Base-by-base conservation (phyloP, 192 early-diverging fungal genomes). In the Spizellomyces punctatus region DNA sequence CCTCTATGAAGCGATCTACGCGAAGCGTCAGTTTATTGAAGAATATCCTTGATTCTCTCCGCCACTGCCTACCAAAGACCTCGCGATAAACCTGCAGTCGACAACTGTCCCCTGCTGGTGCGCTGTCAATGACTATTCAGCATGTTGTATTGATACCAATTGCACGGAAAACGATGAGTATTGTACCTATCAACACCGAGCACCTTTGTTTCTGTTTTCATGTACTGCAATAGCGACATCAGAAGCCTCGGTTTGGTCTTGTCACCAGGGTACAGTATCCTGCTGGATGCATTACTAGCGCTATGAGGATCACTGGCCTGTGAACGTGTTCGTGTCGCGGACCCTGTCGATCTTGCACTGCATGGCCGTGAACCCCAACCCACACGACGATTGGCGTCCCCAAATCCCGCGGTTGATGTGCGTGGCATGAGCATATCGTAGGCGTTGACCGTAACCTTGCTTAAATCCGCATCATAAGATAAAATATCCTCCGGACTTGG, bases 1-100 rank as follows among this genome's bases (percentile, higher is more conserved):
- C 85, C 43, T 61, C 42, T 54, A 88, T 88, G 69, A 87, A 87
- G 16, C 41, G 50, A 10, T 88, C 85, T 86, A 50, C 14, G 47
- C 19, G 58, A 8, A 21, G 16, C 16, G 5, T 63, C 41, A 46
- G 43, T 22, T 22, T 12, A 27, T 27, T 10, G 21, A 76, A 19
- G 49, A 72, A 63, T 8, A 16, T 5, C 42, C 16, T 16, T 50
- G 36, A 19, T 56, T 56, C 54, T 19, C 22, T 46, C 22, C 1
- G 45, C 9, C 42, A 50, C 8, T 45, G 16, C 48, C 63, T 80
- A 82, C 80, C 78, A 66, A 82, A 85, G 1, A 75, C 76, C 66
- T 82, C 74, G 2, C 81, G 19, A 61, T 74, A 83, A 8, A 85
- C 82, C 65, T 85, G 80, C 14, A 85, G 67, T 4, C 80, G 57